Evolutionary conservation across 768 basidiomycete species (phyloP).

Genomic region (Suillus occidentalis): DNA sequence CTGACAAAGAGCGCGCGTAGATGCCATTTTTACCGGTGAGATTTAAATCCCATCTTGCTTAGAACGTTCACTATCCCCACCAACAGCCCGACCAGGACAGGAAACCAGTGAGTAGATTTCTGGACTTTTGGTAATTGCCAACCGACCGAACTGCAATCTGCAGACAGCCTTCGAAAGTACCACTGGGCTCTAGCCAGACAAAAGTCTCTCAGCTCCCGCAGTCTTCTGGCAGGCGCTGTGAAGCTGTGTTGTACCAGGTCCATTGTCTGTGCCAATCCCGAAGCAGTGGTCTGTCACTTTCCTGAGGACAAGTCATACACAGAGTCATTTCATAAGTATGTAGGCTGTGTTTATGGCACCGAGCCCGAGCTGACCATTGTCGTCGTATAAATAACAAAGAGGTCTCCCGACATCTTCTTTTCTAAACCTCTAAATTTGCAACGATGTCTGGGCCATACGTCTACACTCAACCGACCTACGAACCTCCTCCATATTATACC

Average conservation of each 20-base stretch:
- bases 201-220: neutral
- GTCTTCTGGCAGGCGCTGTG: neutral
- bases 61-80: neutral
- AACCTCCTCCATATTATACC: conserved; percentile 36
- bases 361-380: neutral
- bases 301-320: neutral
- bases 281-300: neutral
- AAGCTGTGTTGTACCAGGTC: neutral
- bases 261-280: neutral
- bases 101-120: neutral
- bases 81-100: neutral
- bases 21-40: neutral
- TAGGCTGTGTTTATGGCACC: neutral
- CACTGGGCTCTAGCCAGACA: neutral
- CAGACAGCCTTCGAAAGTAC: neutral
- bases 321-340: neutral
- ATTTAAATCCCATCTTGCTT: neutral
- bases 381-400: neutral
- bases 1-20: neutral
- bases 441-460: conserved; percentile 44
- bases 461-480: conserved; percentile 39
- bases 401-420: neutral
- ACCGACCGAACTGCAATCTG: neutral
- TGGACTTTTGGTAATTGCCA: neutral
- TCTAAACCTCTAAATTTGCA: neutral